Percentiles rank a stretch among this genome's conserved stretches.
Conservation (phyloP, 73 alveolate genomes). For the Durusdinium trenchii region DNA sequence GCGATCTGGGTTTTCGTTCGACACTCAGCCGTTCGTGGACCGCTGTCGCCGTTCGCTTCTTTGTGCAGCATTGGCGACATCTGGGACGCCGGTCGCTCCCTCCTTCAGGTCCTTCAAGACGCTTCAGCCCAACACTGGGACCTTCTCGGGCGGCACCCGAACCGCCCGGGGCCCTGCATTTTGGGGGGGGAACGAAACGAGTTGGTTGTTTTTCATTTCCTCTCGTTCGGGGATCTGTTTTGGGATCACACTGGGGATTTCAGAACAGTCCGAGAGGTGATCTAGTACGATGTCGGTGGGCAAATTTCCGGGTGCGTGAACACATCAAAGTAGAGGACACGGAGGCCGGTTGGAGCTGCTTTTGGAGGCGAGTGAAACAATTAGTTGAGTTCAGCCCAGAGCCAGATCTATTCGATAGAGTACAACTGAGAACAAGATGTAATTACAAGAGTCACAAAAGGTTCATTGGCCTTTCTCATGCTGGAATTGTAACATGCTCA, state of each 20-base stretch:
- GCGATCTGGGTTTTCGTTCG: neutral
- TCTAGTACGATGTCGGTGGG: too few species aligned
- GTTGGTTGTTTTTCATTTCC: neutral
- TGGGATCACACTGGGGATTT: neutral
- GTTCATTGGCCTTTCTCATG: too few species aligned
- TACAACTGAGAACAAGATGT: too few species aligned
- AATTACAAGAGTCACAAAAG: too few species aligned
- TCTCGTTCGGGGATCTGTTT: neutral
- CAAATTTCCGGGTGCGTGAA: too few species aligned
- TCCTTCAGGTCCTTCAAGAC: slow-evolving; percentile 42
- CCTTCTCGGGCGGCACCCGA: slow-evolving; percentile 56
- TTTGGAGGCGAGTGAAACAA: too few species aligned
- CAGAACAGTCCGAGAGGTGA: too few species aligned
- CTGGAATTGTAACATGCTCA: too few species aligned
- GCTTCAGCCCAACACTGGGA: slow-evolving; percentile 63
- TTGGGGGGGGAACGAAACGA: neutral
- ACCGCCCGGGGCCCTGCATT: neutral
- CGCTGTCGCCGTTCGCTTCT: neutral
- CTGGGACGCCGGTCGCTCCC: neutral
- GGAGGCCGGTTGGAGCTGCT: too few species aligned
- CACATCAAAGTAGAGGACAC: too few species aligned
- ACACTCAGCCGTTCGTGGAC: neutral
- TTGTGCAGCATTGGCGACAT: neutral
- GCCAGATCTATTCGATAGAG: too few species aligned
- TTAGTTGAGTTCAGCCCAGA: too few species aligned